A percentile compares a stretch with the other conserved stretches of the same genome.
phyloP scores from a whole-genome alignment of 139 green algal species.

The Helicosporidium sp. region DNA sequence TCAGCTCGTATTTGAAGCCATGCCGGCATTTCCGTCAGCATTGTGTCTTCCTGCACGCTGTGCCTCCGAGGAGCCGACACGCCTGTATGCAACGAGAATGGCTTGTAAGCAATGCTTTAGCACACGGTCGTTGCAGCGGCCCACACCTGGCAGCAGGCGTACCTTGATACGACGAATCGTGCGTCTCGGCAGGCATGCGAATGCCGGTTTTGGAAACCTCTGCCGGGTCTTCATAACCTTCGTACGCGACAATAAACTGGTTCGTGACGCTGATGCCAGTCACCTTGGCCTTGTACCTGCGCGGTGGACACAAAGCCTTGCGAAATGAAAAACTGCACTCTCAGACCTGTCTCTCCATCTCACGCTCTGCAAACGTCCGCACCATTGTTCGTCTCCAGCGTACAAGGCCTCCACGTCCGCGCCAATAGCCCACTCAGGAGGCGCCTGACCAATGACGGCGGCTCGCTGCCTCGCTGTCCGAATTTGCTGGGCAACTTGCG shows the following conservation, averaged over 20 bases:
- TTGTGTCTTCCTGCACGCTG: conserved; percentile 34
- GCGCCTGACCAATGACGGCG: conserved; percentile 43
- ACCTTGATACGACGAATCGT: too few species aligned
- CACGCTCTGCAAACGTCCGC: too few species aligned
- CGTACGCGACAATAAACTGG: conserved; percentile 55
- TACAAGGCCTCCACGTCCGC: conserved; percentile 42
- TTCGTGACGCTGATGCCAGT: conserved; percentile 22
- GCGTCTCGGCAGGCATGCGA: too few species aligned
- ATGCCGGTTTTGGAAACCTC: too few species aligned
- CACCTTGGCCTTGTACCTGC: conserved; percentile 17
- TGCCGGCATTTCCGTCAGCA: conserved; percentile 22
- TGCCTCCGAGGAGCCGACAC: conserved; percentile 56
- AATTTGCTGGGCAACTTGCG: conserved; percentile 57
- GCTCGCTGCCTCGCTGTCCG: conserved; percentile 37
- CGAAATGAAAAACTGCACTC: too few species aligned
- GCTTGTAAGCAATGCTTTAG: too few species aligned
- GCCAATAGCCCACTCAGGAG: conserved; percentile 51
- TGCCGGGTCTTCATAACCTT: conserved; percentile 43
- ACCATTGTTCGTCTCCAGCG: conserved; percentile 20
- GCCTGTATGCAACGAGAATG: too few species aligned
- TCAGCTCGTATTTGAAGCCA: conserved; percentile 57
- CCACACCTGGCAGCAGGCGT: too few species aligned
- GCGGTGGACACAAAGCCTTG: too few species aligned
- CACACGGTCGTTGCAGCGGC: too few species aligned
- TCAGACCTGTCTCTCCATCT: too few species aligned